Percentiles rank a stretch among this genome's conserved stretches.
These are phyloP conservation scores for Aspergillus costaricaensis DNA, from an alignment of 2,329 filamentous ascomycete species.

Conservation along the genomic window DNA sequence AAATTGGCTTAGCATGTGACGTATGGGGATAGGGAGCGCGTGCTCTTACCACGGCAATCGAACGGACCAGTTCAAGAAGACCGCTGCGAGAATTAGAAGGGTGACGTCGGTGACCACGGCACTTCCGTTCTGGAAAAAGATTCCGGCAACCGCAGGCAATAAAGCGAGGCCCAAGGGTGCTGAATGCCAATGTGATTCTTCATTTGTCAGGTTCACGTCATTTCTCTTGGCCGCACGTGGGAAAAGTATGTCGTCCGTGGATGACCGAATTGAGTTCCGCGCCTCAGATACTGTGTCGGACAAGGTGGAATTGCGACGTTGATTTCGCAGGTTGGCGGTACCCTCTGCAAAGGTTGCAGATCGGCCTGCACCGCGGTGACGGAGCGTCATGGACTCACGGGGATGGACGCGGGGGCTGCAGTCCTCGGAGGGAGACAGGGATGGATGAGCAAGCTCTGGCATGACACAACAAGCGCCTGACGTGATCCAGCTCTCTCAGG, in stretches of 20 bases:
- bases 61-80: slow-evolving; percentile 92
- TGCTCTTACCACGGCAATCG: slow-evolving; percentile 76
- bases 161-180: slow-evolving; percentile 82
- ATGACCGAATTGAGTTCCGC: slow-evolving; percentile 62
- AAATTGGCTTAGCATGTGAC: slow-evolving; percentile 10
- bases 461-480: slow-evolving; percentile 14
- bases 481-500: not conserved
- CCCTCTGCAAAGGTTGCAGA: slow-evolving; percentile 41
- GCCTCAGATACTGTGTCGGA: slow-evolving; percentile 74
- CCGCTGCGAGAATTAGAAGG: slow-evolving; percentile 73
- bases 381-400: slow-evolving; percentile 28
- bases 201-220: slow-evolving; percentile 43
- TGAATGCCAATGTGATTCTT: slow-evolving; percentile 72
- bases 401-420: slow-evolving; percentile 14
- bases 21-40: slow-evolving; percentile 6
- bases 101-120: slow-evolving; percentile 83
- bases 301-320: slow-evolving; percentile 73
- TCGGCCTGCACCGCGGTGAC: slow-evolving; percentile 39
- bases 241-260: slow-evolving; percentile 69
- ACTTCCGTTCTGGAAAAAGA: slow-evolving; percentile 82
- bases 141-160: slow-evolving; percentile 79
- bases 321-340: slow-evolving; percentile 36
- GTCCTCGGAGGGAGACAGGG: slow-evolving; percentile 19
- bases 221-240: slow-evolving; percentile 50
- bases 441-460: slow-evolving; percentile 17